A percentile compares a stretch with the other conserved stretches of the same genome.
Conservation (phyloP, 2,329 filamentous ascomycete genomes). For the Stemphylium vesicarium region DNA sequence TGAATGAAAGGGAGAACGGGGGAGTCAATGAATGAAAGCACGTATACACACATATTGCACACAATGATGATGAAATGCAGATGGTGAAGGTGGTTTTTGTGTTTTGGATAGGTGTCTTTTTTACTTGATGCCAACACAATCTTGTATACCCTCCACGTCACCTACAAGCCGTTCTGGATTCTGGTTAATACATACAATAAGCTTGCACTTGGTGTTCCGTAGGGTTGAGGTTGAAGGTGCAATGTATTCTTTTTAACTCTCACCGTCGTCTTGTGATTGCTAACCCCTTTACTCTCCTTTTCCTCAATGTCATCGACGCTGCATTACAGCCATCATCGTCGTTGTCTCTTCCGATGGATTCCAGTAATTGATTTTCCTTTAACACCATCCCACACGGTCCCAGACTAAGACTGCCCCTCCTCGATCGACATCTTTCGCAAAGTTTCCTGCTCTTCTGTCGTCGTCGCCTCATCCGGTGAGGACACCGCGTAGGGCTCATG, state of each 20-base stretch:
- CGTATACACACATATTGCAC: neutral
- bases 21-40: neutral
- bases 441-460: neutral
- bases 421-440: constrained; percentile 19
- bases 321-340: neutral
- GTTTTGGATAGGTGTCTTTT: neutral
- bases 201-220: too few species aligned
- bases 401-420: constrained; percentile 28
- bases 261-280: too few species aligned
- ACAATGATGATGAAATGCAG: neutral
- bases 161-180: too few species aligned
- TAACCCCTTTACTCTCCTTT: too few species aligned
- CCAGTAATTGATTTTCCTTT: neutral
- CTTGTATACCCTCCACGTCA: neutral
- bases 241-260: too few species aligned
- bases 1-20: neutral
- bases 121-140: neutral
- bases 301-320: too few species aligned
- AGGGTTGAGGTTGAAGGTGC: too few species aligned
- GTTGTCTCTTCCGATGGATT: too few species aligned
- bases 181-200: too few species aligned
- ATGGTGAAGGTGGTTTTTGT: neutral
- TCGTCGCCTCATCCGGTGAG: constrained; percentile 32
- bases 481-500: constrained; percentile 27
- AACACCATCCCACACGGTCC: neutral